Conservation (phyloP, 2,329 filamentous ascomycete species). For the Cladophialophora yegresii region DNA sequence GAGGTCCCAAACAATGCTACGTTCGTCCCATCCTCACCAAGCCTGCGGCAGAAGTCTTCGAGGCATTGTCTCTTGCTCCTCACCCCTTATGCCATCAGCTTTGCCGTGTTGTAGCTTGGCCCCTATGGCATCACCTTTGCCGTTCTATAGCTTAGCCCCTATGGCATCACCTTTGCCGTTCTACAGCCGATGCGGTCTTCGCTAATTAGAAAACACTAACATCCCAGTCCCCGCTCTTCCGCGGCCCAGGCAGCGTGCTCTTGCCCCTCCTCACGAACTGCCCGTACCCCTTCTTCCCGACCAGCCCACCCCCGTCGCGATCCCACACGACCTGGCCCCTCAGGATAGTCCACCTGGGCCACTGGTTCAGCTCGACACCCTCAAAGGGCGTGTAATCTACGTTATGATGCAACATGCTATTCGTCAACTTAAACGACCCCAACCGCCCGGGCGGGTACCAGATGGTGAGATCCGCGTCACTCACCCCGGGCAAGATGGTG, state of each 20-base stretch:
- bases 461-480: slow-evolving; percentile 60
- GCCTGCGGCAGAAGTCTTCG: too few relatives aligned
- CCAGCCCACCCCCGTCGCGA: slow-evolving; percentile 55
- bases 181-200: too few relatives aligned
- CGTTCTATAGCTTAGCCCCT: too few relatives aligned
- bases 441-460: slow-evolving; percentile 56
- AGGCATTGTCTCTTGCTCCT: too few relatives aligned
- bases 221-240: slow-evolving; percentile 39
- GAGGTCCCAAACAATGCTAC: too few relatives aligned
- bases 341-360: slow-evolving; percentile 63
- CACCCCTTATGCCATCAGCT: background rate
- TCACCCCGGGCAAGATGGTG: slow-evolving; percentile 51
- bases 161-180: background rate
- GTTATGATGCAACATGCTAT: slow-evolving; percentile 61
- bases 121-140: background rate
- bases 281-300: slow-evolving; percentile 54
- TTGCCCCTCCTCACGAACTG: slow-evolving; percentile 52
- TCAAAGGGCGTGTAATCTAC: slow-evolving; percentile 66
- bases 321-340: slow-evolving; percentile 59
- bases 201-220: slow-evolving; percentile 28
- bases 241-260: slow-evolving; percentile 41
- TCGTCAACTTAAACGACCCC: slow-evolving; percentile 51
- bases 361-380: slow-evolving; percentile 58
- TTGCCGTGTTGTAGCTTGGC: too few relatives aligned
- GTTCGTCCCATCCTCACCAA: too few relatives aligned